Evolutionary conservation across 2,329 filamentous ascomycete species (phyloP), one percentile per base, ranked within the genome.

Genomic region (Xylogone sp.): DNA sequence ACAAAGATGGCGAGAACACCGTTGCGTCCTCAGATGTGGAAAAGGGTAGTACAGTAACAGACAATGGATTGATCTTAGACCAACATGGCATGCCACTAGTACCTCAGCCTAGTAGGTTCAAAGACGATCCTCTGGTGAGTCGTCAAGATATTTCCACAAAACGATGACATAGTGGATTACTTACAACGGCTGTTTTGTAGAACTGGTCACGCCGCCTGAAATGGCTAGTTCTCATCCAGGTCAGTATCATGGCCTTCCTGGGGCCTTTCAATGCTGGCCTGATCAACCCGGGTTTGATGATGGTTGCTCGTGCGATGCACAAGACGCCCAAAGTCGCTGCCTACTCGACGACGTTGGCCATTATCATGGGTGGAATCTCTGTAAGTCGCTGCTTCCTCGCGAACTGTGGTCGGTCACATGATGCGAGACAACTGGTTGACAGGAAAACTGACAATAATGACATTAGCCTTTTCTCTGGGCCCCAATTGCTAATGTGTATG

Each of bases 201-300:
- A 65, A 64, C 45, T 64, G 61, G 59, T 56, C 57, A 20, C 46
- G 52, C n/a, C 20, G 46, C 27, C 50, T 62, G 43, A 65, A 65
- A 49, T 43, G 62, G 0, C 49, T 57, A 16, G 55, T 65, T 7
- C 49, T 57, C 6, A 42, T 67, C 2, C 67, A 69, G 55, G 62
- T 65, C 50, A 62, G 60, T 13, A 59, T 61, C n/a, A 59, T 69
- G 1, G 63, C 67, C 2, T 59, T 65, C 22, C 52, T 69, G 8
- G 66, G 65, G 3, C 63, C 61, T 3, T 57, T 68, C 51, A 57
- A 56, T 21, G 51, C 58, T 8, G 61, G 63, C 2, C 58, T 64
- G 24, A 59, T 64, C 54, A 69, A 68, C 52, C 63, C 67, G 7
- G 66, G 65, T 3, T 67, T 67, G 42, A 58, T 66, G 10, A 61